Evolutionary conservation across 441 rosid species (phyloP), one percentile per base, ranked within the genome.

Genomic region (Arabidopsis lyrata): DNA sequence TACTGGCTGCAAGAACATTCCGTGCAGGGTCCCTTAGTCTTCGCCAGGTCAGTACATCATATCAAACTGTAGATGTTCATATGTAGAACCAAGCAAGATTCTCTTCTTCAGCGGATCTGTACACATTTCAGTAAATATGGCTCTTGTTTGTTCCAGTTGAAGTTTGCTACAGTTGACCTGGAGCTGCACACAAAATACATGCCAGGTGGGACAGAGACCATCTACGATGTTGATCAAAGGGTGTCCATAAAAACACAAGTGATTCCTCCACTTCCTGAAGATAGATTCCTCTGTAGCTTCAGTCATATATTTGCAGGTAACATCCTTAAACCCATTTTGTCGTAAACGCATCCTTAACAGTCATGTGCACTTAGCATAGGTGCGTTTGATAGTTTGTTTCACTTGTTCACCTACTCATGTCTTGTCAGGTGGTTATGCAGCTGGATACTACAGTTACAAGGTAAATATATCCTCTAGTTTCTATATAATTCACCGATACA

Each of bases 401-500:
- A 52, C 57, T 14, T 5, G 27, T 15, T 34, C 50, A 13, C 45
- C 41, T 73, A 34, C 20, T 72, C 4, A 61, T 73, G 8, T 32
- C 14, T 24, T 76, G 5, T 5, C 79, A 92, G 99, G 97, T 58
- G 97, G 95, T 70, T 92, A 95, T 81, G 97, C 97, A 60, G 97
- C 99, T 63, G 99, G 99, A 62, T 92, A 95, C 76, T 95, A 95
- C 81, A 92, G 99, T 71, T 95, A 95, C 84, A 92, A 95, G 99
- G 99, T 94, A 84, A 36, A 60, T 41, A 18, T 14, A 38, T 62
- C 15, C 44, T 78, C 61, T 22, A 64, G 36, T 29, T 27, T 52
- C 34, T 62, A 16, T 44, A 9, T 22, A 53, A 32, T 27, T 34
- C 16, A 75, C 15, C 9, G 14, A 31, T 24, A 8, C 42, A 27